A percentile compares a stretch with the other conserved stretches of the same genome.
phyloP scores from a whole-genome alignment of 108 stramenopile species.

The Nannochloropsis salina region DNA sequence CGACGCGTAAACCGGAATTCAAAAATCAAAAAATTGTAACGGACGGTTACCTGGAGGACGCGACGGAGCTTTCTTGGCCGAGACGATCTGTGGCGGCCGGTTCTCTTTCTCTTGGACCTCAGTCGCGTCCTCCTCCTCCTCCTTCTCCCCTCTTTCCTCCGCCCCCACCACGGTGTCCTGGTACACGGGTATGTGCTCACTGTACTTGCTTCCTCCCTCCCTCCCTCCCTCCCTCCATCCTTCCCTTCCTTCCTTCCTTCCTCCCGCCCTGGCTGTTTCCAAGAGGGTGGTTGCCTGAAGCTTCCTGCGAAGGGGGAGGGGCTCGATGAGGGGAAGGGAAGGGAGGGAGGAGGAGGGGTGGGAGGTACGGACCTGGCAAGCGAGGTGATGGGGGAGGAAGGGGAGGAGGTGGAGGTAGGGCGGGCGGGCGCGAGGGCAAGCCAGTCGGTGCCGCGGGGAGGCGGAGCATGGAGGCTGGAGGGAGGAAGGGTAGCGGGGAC shows the following conservation, averaged over 20 bases:
- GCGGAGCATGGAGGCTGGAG: neutral
- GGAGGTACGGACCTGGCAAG: neutral
- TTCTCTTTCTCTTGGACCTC: neutral
- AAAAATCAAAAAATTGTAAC: too few species aligned
- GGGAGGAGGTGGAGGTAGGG: neutral
- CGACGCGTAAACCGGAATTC: too few species aligned
- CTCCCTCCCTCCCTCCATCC: too few species aligned
- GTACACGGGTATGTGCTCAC: neutral
- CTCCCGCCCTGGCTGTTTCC: too few species aligned
- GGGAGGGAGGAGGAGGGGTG: neutral
- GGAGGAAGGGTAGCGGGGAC: neutral
- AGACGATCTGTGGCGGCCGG: neutral
- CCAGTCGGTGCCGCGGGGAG: neutral
- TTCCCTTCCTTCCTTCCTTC: too few species aligned
- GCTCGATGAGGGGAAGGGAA: too few species aligned
- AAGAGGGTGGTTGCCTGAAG: neutral
- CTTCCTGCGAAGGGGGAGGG: neutral
- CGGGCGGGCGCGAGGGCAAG: neutral
- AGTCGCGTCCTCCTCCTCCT: neutral
- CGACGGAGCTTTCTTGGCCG: neutral
- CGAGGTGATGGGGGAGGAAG: neutral
- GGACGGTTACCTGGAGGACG: neutral
- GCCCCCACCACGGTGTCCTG: too few species aligned
- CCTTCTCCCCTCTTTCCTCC: too few species aligned
- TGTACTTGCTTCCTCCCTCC: neutral